These are phyloP conservation scores for Halteria grandinella DNA, from an alignment of 73 alveolate genomes.

Conservation along the genomic window DNA sequence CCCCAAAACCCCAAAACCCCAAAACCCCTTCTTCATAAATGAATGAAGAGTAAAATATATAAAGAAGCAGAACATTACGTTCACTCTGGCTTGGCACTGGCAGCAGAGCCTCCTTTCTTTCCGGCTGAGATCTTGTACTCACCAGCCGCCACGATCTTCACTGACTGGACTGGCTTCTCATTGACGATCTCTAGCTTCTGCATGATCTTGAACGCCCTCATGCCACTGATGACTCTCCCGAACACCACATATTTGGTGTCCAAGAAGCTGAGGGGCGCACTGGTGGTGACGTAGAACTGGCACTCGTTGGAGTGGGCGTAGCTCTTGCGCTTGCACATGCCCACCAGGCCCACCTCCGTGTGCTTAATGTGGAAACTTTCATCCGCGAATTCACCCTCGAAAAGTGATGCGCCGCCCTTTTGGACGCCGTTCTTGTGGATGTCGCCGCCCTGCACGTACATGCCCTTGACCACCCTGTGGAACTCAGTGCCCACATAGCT, in stretches of 20 bases:
- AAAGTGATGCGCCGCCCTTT: not conserved
- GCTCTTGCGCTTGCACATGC: slow-evolving; percentile 79
- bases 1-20: too few relatives aligned
- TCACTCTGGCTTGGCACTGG: too few relatives aligned
- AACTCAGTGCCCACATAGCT: slow-evolving; percentile 75
- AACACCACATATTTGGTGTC: slow-evolving; percentile 80
- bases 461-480: slow-evolving; percentile 82
- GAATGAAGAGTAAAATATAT: too few relatives aligned
- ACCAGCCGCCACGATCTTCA: slow-evolving; percentile 58
- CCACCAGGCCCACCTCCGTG: slow-evolving; percentile 79
- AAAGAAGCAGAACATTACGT: too few relatives aligned
- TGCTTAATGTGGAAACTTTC: slow-evolving; percentile 82
- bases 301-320: slow-evolving; percentile 75
- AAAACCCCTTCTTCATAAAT: too few relatives aligned
- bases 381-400: slow-evolving; percentile 73
- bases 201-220: slow-evolving; percentile 71
- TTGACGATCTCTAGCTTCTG: slow-evolving; percentile 55
- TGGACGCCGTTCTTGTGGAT: slow-evolving; percentile 14
- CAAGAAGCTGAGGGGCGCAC: slow-evolving; percentile 81
- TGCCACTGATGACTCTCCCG: slow-evolving; percentile 88
- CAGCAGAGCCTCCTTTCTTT: too few relatives aligned
- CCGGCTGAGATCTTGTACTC: slow-evolving; percentile 56
- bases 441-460: slow-evolving; percentile 87
- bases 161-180: slow-evolving; percentile 61
- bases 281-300: slow-evolving; percentile 81